These are phyloP conservation scores for Dendrocalamus latiflorus DNA, from an alignment of 202 grass and related monocot species.

Conservation along the genomic window DNA sequence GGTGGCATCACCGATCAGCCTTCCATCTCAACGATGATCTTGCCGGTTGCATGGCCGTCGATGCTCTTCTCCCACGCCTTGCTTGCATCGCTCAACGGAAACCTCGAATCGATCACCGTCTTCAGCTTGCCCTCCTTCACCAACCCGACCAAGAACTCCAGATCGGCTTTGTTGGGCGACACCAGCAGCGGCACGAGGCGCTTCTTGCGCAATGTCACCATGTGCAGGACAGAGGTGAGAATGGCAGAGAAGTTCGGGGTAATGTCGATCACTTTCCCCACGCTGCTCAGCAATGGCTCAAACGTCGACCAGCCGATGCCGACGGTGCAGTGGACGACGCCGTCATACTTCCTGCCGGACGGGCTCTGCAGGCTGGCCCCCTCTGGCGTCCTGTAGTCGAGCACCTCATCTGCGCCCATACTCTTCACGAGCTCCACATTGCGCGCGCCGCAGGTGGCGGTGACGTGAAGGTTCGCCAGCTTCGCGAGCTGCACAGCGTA, in stretches of 20 bases:
- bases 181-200: conserved; percentile 42
- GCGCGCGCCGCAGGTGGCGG: conserved; percentile 60
- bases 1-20: no score
- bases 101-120: conserved; percentile 47
- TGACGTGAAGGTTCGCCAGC: conserved; percentile 58
- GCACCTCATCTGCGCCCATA: conserved; percentile 50
- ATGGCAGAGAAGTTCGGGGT: conserved; percentile 37
- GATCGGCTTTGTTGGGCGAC: conserved; percentile 23
- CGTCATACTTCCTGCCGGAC: conserved; percentile 51
- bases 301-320: conserved; percentile 46
- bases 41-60: conserved; percentile 74
- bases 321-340: conserved; percentile 43
- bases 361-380: conserved; percentile 50
- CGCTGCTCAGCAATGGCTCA: conserved; percentile 29
- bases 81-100: conserved; percentile 33
- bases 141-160: conserved; percentile 59
- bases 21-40: conserved; percentile 57
- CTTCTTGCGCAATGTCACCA: no score
- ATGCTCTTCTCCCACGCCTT: conserved; percentile 79
- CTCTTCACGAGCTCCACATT: conserved; percentile 50
- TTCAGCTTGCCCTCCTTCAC: no score
- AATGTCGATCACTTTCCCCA: conserved; percentile 50
- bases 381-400: conserved; percentile 52
- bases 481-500: conserved; percentile 72
- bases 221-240: no score